Evolutionary conservation across 2,329 filamentous ascomycete species (phyloP).

Genomic region (Fusarium coicis): DNA sequence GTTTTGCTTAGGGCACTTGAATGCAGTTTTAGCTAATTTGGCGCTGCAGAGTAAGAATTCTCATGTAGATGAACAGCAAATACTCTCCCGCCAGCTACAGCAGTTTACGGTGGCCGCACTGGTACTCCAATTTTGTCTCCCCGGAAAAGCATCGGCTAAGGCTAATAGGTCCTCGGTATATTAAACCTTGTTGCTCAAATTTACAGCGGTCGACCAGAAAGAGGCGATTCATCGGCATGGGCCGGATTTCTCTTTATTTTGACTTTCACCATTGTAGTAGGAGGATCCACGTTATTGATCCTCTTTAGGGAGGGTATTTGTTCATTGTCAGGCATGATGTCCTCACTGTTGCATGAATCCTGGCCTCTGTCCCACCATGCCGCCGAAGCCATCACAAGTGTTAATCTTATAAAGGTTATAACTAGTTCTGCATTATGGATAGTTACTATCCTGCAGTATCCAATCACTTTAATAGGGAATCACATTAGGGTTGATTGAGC

Average conservation of each 20-base stretch:
- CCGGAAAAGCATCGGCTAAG: background rate
- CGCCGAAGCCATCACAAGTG: background rate
- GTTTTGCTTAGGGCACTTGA: background rate
- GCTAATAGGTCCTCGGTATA: background rate
- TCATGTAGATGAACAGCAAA: background rate
- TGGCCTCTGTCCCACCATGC: background rate
- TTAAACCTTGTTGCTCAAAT: background rate
- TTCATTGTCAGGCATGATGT: background rate
- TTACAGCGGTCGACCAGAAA: background rate
- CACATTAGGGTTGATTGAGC: no score
- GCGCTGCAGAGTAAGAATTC: background rate
- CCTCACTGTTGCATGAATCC: background rate
- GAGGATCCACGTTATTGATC: background rate
- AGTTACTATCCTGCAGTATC: background rate
- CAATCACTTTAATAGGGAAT: background rate
- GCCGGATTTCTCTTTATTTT: background rate
- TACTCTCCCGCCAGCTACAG: background rate
- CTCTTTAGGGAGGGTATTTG: background rate
- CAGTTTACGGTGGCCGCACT: background rate
- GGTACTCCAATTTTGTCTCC: background rate
- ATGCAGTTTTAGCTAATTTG: background rate
- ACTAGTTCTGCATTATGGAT: background rate
- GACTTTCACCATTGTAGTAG: background rate
- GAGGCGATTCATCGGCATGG: background rate
- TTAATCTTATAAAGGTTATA: background rate